phyloP scores from a whole-genome alignment of 2,329 filamentous ascomycete species.

The Tolypocladium sp. region DNA sequence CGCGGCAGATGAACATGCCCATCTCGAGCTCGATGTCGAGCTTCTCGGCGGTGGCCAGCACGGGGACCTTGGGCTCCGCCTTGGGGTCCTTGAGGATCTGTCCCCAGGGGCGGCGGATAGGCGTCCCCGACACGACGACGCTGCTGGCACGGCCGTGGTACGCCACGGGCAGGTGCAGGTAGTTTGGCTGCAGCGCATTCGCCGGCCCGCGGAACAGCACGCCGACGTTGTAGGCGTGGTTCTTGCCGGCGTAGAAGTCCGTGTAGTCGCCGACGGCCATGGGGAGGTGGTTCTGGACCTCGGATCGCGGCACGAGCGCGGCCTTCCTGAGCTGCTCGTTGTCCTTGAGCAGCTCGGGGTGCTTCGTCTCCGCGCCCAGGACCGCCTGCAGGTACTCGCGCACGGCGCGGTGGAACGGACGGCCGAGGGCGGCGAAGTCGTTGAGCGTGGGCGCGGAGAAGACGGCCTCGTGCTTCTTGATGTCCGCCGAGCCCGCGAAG shows the following conservation, averaged over 20 bases:
- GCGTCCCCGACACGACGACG: slow-evolving; percentile 65
- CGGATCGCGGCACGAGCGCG: slow-evolving; percentile 20
- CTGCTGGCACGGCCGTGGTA: slow-evolving; percentile 75
- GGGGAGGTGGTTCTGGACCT: slow-evolving; percentile 61
- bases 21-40: slow-evolving; percentile 75
- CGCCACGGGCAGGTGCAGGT: slow-evolving; percentile 69
- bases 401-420: slow-evolving; percentile 58
- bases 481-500: slow-evolving; percentile 20
- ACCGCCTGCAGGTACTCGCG: slow-evolving; percentile 60
- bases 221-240: slow-evolving; percentile 65
- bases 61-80: slow-evolving; percentile 43
- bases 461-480: slow-evolving; percentile 14
- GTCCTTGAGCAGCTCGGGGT: slow-evolving; percentile 23
- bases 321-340: slow-evolving; percentile 20
- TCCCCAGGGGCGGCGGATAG: slow-evolving; percentile 62
- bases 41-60: slow-evolving; percentile 48
- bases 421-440: slow-evolving; percentile 43
- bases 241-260: slow-evolving; percentile 73
- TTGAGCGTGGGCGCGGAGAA: slow-evolving; percentile 21
- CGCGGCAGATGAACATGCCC: slow-evolving; percentile 61
- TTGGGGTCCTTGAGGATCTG: slow-evolving; percentile 50
- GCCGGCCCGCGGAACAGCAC: slow-evolving; percentile 63
- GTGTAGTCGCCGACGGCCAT: slow-evolving; percentile 76
- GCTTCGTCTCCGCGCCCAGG: slow-evolving; percentile 42
- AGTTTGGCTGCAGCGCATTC: slow-evolving; percentile 73